phyloP scores from a whole-genome alignment of 805 yeast species.

The Pichia ethanolica region DNA sequence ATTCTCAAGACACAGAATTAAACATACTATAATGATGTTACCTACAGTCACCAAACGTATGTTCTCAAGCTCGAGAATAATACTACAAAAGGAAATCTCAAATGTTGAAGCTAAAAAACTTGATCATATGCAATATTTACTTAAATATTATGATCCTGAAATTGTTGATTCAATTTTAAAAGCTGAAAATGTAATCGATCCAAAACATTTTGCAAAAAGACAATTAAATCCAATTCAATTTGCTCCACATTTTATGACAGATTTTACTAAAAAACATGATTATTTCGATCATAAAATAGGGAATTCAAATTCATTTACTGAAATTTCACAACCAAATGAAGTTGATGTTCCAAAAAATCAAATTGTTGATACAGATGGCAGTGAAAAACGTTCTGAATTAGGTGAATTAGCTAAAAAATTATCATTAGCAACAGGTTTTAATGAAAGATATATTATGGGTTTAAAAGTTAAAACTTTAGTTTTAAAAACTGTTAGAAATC shows the following conservation, averaged over 20 bases:
- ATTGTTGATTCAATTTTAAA: constrained; percentile 73
- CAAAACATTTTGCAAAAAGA: constrained; percentile 47
- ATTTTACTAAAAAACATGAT: constrained; percentile 62
- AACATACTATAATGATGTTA: not conserved
- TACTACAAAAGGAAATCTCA: constrained; percentile 6
- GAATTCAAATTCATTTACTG: constrained; percentile 17
- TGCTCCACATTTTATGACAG: constrained; percentile 66
- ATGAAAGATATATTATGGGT: constrained; percentile 50
- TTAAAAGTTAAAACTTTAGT: constrained; percentile 61
- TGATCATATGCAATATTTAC: constrained; percentile 47
- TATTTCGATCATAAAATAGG: constrained; percentile 57
- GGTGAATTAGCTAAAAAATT: constrained; percentile 44
- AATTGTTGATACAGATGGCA: constrained; percentile 16
- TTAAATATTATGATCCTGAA: constrained; percentile 75
- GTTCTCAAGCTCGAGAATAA: constrained; percentile 12
- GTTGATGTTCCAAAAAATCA: constrained; percentile 20
- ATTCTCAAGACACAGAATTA: not conserved
- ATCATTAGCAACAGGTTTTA: constrained; percentile 58
- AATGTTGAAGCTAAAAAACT: constrained; percentile 21
- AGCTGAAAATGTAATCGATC: constrained; percentile 70
- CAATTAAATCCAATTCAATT: constrained; percentile 42
- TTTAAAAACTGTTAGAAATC: constrained; percentile 78
- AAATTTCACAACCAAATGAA: constrained; percentile 21
- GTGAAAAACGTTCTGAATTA: constrained; percentile 20
- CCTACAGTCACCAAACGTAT: constrained; percentile 10